Evolutionary conservation across 768 basidiomycete genomes (phyloP), one percentile per base, ranked within the genome.

Genomic region (Pleurotus eryngii): DNA sequence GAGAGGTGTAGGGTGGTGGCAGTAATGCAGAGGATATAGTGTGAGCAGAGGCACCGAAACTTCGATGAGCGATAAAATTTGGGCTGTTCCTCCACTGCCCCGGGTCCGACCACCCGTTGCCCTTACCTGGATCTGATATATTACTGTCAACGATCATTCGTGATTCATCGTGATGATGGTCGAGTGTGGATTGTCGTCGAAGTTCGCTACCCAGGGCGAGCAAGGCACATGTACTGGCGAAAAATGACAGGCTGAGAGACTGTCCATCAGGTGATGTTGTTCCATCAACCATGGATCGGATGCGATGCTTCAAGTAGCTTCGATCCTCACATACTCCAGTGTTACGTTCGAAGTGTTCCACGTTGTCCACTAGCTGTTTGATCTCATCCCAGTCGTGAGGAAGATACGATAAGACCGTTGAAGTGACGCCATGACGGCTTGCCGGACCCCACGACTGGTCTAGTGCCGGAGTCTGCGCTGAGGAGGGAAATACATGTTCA

Each of bases 11-110:
- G 5, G 51, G 5, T 22, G 20, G 15, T 22, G 51, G 18, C 37
- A 39, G 39, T n/a, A 54, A 54, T n/a, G 51, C n/a, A 39, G 51
- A 54, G 37, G 51, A 40, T n/a, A 24, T 54, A 39, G 51, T 42
- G n/a, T 54, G 51, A 54, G 51, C 18, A 18, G 51, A 54, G 27
- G 51, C 43, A 22, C 51, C 51, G 39, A 54, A 43, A 9, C 17
- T 11, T 40, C 42, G 39, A 43, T 40, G 51, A 54, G 51, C 39
- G 18, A 54, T 22, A 40, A 42, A 40, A 54, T 43, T 54, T 37
- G 39, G 51, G 20, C 26, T 40, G n/a, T 54, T 39, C 37, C 8
- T 42, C 51, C 51, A 54, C 39, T 54, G 51, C 12, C 38, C n/a
- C n/a, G 51, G 22, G 24, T 39, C 15, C n/a, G 8, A 5, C n/a